A percentile compares a stretch with the other conserved stretches of the same genome.
Conservation (phyloP, 1,284 basidiomycete genomes). For the Microbotryomycetes sp. region DNA sequence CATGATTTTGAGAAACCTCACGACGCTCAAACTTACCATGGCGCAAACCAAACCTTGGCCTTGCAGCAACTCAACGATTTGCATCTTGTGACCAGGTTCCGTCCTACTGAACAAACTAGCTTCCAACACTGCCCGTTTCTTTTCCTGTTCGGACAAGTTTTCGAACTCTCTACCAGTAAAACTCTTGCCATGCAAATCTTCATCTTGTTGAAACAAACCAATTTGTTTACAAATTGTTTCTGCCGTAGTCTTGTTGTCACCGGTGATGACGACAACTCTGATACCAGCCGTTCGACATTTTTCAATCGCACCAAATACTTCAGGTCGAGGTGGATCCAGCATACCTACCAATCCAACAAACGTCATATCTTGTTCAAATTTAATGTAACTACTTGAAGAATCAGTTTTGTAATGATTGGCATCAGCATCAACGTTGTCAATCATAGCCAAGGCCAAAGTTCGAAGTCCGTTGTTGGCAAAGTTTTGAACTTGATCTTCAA, state of each 20-base stretch:
- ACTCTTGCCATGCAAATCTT: constrained; percentile 64
- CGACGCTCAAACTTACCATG: constrained; percentile 58
- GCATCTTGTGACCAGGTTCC: constrained; percentile 90
- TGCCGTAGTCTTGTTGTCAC: constrained; percentile 96
- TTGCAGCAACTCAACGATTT: constrained; percentile 93
- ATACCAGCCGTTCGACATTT: constrained; percentile 92
- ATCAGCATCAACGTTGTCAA: constrained; percentile 69
- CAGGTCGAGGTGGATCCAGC: constrained; percentile 95
- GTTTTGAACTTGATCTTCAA: constrained; percentile 57
- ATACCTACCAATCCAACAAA: constrained; percentile 96
- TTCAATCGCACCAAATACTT: constrained; percentile 77
- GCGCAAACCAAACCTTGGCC: constrained; percentile 89
- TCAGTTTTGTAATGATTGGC: constrained; percentile 71
- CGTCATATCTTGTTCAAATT: constrained; percentile 82
- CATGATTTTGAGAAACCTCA: constrained; percentile 3
- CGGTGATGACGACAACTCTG: constrained; percentile 93
- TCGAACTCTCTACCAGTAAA: constrained; percentile 93
- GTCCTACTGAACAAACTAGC: constrained; percentile 89
- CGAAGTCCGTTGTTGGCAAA: constrained; percentile 81
- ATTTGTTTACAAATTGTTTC: constrained; percentile 95
- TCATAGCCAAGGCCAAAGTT: constrained; percentile 84
- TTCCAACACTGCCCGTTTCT: constrained; percentile 72
- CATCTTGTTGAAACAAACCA: constrained; percentile 77
- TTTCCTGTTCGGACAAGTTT: constrained; percentile 67
- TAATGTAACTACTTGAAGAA: constrained; percentile 69